These are phyloP conservation scores for Mycena haematopus DNA, from an alignment of 768 basidiomycete genomes.

Conservation along the genomic window DNA sequence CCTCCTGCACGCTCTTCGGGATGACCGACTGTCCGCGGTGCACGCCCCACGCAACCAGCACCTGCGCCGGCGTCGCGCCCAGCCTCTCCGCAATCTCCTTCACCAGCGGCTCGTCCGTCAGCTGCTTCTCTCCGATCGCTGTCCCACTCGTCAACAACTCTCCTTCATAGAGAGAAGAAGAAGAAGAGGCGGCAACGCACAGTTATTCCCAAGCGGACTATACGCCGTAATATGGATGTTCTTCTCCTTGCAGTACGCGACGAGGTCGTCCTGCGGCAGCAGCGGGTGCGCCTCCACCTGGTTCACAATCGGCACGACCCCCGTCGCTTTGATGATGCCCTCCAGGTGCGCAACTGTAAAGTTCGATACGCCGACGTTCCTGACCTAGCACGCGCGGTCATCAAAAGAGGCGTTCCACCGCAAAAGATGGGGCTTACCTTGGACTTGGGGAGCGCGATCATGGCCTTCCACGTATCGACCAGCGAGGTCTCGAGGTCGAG, in stretches of 20 bases:
- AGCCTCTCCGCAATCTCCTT: conserved; percentile 67
- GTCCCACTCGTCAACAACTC: neutral
- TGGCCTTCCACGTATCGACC: conserved; percentile 85
- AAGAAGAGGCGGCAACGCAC: conserved; percentile 41
- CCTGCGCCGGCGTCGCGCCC: conserved; percentile 75
- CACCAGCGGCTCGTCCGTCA: conserved; percentile 72
- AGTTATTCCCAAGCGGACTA: conserved; percentile 82
- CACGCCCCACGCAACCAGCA: conserved; percentile 82
- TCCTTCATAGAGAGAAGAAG: neutral
- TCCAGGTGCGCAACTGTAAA: conserved; percentile 71
- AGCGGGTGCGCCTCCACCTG: conserved; percentile 88
- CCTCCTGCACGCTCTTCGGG: conserved; percentile 80
- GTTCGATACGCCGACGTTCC: conserved; percentile 83
- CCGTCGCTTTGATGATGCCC: conserved; percentile 71
- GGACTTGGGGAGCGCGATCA: conserved; percentile 72
- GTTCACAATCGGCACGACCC: conserved; percentile 77
- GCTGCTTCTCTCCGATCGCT: conserved; percentile 67
- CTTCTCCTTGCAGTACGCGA: conserved; percentile 70
- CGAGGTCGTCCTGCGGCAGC: conserved; percentile 76
- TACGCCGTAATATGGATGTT: conserved; percentile 72
- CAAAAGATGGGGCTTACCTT: conserved; percentile 51
- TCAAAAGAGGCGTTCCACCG: neutral
- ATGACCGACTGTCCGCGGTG: conserved; percentile 82
- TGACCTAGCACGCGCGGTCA: conserved; percentile 51
- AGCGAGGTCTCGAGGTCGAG: conserved; percentile 66